Percentiles rank a stretch among this genome's conserved stretches.
Conservation (phyloP, 768 basidiomycete genomes). For the Mycena metata region DNA sequence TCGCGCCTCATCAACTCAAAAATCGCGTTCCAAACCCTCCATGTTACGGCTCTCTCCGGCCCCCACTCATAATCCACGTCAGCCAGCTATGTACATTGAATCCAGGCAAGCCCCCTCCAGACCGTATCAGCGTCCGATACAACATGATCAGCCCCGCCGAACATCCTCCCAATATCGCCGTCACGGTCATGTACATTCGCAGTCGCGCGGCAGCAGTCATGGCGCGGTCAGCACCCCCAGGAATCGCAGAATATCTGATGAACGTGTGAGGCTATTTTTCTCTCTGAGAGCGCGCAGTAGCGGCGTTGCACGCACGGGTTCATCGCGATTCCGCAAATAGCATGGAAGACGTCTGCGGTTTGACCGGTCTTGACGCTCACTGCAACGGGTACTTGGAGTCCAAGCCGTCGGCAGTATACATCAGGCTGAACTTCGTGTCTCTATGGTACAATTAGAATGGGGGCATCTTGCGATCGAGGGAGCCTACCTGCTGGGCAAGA, state of each 20-base stretch:
- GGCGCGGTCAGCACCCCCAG: constrained; percentile 87
- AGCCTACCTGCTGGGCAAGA: constrained; percentile 88
- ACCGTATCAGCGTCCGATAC: constrained; percentile 76
- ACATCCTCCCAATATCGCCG: constrained; percentile 80
- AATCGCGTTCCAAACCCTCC: too few species aligned
- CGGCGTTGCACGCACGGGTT: constrained; percentile 76
- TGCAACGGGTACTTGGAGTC: constrained; percentile 93
- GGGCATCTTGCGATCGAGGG: constrained; percentile 9
- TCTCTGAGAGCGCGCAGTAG: constrained; percentile 11
- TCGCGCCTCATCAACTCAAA: too few species aligned
- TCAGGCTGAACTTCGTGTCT: constrained; percentile 99
- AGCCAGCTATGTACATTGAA: constrained; percentile 73
- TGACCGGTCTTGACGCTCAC: constrained; percentile 92
- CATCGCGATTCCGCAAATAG: constrained; percentile 86
- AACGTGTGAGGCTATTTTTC: constrained; percentile 41
- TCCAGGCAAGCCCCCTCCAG: constrained; percentile 65
- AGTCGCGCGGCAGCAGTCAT: constrained; percentile 77
- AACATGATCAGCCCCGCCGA: constrained; percentile 80
- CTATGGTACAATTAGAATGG: constrained; percentile 53
- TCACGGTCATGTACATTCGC: constrained; percentile 78
- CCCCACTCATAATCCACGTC: constrained; percentile 72
- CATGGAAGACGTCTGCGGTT: constrained; percentile 89
- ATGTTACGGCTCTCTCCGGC: constrained; percentile 60
- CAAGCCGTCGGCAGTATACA: constrained; percentile 91
- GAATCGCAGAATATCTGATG: constrained; percentile 73